Base-by-base conservation (phyloP, 768 basidiomycete genomes). In the Naematelia aurantialba region DNA sequence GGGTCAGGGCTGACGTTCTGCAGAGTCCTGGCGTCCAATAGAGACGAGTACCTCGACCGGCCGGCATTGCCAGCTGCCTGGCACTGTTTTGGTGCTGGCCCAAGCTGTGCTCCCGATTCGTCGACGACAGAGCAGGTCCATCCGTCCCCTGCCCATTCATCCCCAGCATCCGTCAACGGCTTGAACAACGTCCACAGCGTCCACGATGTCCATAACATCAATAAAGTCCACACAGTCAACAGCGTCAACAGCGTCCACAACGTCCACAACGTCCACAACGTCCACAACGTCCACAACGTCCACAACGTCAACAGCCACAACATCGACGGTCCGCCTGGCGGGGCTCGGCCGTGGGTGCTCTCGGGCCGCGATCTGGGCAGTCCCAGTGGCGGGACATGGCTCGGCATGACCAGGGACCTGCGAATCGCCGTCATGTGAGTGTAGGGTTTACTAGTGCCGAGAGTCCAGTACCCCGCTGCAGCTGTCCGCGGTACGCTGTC, bases 21-120 rank as follows among this genome's bases (percentile, higher is more conserved):
- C 26, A 73, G 71, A 11, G 67, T 79, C 30, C 66, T 79, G 30
- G 72, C 74, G 2, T 62, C 77, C 19, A 79, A 79, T 52, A 65
- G 79, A 27, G 79, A 79, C 61, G 76, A 78, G 56, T 77, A 75
- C 59, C 70, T 78, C 39, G 66, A 63, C 3, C 58, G 79, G 10
- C 76, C 78, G 0, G 72, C 79, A 0, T 50, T 62, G 0, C 59
- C 67, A 12, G 78, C 75, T 1, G 54, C 45, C 13, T 79, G 74
- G 73, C 77, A 78, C 48, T 14, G 30, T 10, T 77, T 72, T 55
- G 42, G 58, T 24, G 5, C 17, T 1, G 13, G 31, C 8, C 29
- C 46, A 1, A 29, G 42, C n/a, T 51, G n/a, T n/a, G 22, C 49
- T 24, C 49, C 49, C 25, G 19, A 17, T 8, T 26, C 3, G 26